These are phyloP conservation scores for Fusarium guadeloupense DNA, from an alignment of 2,329 filamentous ascomycete species.

Conservation along the genomic window DNA sequence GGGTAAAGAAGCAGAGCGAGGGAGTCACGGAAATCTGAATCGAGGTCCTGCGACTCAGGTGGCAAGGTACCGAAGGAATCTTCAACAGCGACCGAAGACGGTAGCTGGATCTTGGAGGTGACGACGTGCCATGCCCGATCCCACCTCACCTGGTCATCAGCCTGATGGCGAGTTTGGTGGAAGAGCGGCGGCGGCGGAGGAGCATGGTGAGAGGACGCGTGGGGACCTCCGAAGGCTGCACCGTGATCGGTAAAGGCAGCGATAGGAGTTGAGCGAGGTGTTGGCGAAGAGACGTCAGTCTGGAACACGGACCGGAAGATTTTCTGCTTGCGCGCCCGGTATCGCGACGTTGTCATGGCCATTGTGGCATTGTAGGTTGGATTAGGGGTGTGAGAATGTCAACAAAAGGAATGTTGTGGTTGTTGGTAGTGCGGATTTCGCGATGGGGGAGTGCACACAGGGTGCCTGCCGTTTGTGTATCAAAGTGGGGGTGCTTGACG, in stretches of 20 bases:
- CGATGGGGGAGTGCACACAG: not conserved
- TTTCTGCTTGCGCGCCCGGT: conserved; percentile 58
- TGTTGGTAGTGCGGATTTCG: conserved; percentile 29
- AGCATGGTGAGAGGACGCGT: conserved; percentile 35
- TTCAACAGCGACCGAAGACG: conserved; percentile 63
- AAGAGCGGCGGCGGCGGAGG: conserved; percentile 32
- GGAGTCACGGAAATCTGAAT: conserved; percentile 60
- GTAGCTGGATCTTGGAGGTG: conserved; percentile 65
- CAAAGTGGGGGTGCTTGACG: conserved; percentile 13
- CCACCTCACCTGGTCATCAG: conserved; percentile 64
- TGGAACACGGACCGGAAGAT: conserved; percentile 67
- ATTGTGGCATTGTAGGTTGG: conserved; percentile 32
- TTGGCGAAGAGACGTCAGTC: conserved; percentile 59
- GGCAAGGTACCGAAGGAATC: conserved; percentile 62
- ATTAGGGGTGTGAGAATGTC: conserved; percentile 33
- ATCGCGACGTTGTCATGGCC: conserved; percentile 53
- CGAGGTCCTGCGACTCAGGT: conserved; percentile 55
- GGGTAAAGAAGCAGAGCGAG: conserved; percentile 64
- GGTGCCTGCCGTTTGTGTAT: conserved; percentile 15
- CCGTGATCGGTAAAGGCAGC: conserved; percentile 53
- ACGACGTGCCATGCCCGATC: conserved; percentile 71
- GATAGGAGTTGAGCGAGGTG: conserved; percentile 50
- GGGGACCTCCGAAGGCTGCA: conserved; percentile 57
- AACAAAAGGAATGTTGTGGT: conserved; percentile 24
- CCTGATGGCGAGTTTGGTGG: conserved; percentile 37